Conservation (phyloP, 2,329 filamentous ascomycete genomes). For the Calonectria pseudoturangicola region DNA sequence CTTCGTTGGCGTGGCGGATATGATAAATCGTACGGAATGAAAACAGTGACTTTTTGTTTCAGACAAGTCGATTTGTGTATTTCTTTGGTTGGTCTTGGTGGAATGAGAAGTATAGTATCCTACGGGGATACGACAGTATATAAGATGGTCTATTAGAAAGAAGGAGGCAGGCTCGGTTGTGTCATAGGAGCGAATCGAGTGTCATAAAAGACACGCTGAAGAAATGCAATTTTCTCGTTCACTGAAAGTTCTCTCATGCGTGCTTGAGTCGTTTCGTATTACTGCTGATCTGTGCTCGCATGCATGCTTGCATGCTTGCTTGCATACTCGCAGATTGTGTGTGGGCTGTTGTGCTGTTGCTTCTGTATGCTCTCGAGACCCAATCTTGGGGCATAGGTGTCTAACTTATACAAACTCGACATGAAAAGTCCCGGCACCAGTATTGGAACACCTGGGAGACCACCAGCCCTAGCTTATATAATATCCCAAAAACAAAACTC, state of each 20-base stretch:
- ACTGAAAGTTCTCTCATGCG: not conserved
- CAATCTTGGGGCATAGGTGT: conserved; percentile 21
- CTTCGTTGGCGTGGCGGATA: conserved; percentile 29
- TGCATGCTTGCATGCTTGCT: conserved; percentile 2
- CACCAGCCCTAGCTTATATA: conserved; percentile 26
- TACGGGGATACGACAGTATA: conserved; percentile 5
- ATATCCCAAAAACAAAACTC: conserved; percentile 42
- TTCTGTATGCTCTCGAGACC: conserved; percentile 16
- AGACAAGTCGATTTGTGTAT: conserved; percentile 15
- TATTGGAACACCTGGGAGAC: conserved; percentile 20
- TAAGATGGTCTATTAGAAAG: conserved; percentile 14
- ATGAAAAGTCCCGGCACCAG: not conserved
- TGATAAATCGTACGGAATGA: conserved; percentile 14
- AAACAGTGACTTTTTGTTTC: conserved; percentile 1
- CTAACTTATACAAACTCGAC: conserved; percentile 15
- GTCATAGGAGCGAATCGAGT: conserved; percentile 18
- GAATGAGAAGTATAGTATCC: not conserved
- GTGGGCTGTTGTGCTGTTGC: not conserved
- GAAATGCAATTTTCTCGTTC: conserved; percentile 2
- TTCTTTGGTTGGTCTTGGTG: conserved; percentile 8
- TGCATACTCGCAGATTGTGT: not conserved
- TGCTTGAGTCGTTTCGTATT: not conserved
- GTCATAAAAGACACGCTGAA: conserved; percentile 11
- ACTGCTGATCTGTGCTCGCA: not conserved
- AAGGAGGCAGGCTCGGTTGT: conserved; percentile 18